These are phyloP conservation scores for Gossypium laxum DNA, from an alignment of 441 rosid species.

Conservation along the genomic window DNA sequence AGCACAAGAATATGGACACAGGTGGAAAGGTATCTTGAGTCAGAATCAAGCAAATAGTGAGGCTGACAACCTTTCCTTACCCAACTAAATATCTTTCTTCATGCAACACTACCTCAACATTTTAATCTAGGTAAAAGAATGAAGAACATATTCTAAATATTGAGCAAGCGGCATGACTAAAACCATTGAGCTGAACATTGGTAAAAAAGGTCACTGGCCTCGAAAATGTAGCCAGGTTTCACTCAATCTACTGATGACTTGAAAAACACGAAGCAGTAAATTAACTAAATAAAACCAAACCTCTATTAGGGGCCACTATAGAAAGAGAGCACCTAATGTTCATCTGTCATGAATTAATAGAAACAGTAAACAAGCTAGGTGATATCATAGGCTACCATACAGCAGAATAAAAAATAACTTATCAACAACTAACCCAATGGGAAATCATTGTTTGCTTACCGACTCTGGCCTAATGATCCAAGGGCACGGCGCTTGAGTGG, in stretches of 20 bases:
- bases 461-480: constrained; percentile 86
- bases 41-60: background rate
- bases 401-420: background rate
- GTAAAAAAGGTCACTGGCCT: background rate
- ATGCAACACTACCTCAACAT: background rate
- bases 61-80: background rate
- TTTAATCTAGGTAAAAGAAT: constrained; percentile 3
- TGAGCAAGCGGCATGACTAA: background rate
- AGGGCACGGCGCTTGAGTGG: constrained; percentile 72
- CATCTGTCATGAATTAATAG: background rate
- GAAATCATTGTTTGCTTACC: constrained; percentile 43
- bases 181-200: background rate
- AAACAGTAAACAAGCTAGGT: background rate
- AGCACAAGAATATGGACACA: background rate
- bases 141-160: background rate
- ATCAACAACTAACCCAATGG: constrained; percentile 1
- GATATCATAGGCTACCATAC: background rate
- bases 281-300: background rate
- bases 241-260: constrained; percentile 7
- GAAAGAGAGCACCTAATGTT: background rate
- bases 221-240: background rate
- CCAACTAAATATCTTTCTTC: background rate
- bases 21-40: background rate
- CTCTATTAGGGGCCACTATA: background rate
- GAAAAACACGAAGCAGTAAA: background rate